phyloP scores from a whole-genome alignment of 352 stramenopile species.

The Thalassiosira gravida region DNA sequence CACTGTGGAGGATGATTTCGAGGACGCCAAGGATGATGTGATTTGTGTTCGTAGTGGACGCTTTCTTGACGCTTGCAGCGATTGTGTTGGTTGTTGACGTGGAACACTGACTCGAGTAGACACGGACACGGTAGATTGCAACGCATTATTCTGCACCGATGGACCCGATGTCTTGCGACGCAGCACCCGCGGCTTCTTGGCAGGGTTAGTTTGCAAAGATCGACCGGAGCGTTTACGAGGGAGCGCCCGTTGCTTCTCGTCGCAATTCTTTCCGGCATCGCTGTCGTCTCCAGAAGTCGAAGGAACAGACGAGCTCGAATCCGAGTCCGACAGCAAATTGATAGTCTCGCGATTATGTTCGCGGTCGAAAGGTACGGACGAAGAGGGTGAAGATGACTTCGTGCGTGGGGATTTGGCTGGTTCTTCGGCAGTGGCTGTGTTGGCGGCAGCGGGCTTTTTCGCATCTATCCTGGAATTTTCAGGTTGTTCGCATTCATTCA shows the following conservation, averaged over 20 bases:
- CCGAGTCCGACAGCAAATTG: no score
- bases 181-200: neutral
- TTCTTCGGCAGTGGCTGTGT: no score
- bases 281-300: no score
- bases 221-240: neutral
- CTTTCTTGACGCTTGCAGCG: conserved; percentile 20
- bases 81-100: neutral
- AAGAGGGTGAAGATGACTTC: neutral
- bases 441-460: no score
- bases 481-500: no score
- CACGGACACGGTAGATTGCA: no score
- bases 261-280: no score
- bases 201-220: neutral
- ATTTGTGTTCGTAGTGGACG: conserved; percentile 6
- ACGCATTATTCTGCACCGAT: neutral
- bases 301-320: no score
- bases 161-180: neutral
- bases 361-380: neutral
- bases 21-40: neutral
- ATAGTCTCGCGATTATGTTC: neutral
- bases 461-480: no score
- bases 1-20: no score
- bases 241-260: neutral
- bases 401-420: no score
- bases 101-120: neutral